Evolutionary conservation across 192 early-diverging fungal genomes (phyloP).

Genomic region (Gonapodya sp.): DNA sequence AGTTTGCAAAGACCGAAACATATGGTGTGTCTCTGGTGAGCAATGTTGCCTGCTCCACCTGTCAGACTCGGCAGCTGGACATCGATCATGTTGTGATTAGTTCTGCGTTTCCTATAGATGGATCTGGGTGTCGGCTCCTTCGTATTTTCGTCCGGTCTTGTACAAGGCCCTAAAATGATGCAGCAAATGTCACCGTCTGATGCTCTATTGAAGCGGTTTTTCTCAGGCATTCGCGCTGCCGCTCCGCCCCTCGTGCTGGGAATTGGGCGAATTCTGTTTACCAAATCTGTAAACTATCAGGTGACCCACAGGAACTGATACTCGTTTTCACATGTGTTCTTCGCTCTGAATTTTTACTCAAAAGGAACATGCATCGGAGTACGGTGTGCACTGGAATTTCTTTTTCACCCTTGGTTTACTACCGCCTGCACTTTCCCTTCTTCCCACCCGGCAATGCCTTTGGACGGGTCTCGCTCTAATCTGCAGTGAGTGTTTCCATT

Average conservation of each 20-base stretch:
- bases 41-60: background rate
- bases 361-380: constrained; percentile 82
- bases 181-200: constrained; percentile 18
- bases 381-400: constrained; percentile 98
- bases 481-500: too few relatives aligned
- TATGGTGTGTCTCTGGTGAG: constrained; percentile 78
- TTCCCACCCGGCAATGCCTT: too few relatives aligned
- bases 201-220: constrained; percentile 4
- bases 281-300: constrained; percentile 82
- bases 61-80: background rate
- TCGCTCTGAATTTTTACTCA: too few relatives aligned
- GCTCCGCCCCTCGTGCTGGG: constrained; percentile 68
- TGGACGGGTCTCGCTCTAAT: too few relatives aligned
- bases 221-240: constrained; percentile 34
- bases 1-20: constrained; percentile 84
- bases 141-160: constrained; percentile 84
- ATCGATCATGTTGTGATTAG: background rate
- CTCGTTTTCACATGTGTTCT: too few relatives aligned
- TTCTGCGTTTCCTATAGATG: constrained; percentile 48
- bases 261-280: constrained; percentile 52
- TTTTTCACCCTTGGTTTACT: constrained; percentile 87
- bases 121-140: constrained; percentile 89
- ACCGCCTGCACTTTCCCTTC: constrained; percentile 63
- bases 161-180: constrained; percentile 48
- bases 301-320: too few relatives aligned